Base-by-base conservation (phyloP, 352 stramenopile genomes). In the Blastocystis sp. region DNA sequence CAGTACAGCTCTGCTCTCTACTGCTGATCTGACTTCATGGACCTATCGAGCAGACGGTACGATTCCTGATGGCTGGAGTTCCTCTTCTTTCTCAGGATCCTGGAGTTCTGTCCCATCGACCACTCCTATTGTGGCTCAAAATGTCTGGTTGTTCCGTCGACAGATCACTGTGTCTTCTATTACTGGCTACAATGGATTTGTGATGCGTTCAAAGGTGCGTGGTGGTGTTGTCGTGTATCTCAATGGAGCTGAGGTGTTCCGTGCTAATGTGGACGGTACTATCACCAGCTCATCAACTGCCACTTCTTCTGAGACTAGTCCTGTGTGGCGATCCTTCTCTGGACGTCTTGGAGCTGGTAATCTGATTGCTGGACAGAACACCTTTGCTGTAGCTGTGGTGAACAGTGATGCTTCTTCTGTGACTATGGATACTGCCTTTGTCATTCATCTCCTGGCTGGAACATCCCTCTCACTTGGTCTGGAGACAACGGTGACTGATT, bases 221-320 rank as follows among this genome's bases (percentile, higher is more conserved):
- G 75, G 46, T 6, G 75, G 75, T 86, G 29, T 86, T 11, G 54
- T 86, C 0, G 56, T 86, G 29, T 86, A 86, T 19, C 1, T 86
- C 54, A 86, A 86, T n/a, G 75, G 75, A 16, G 11, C 12, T 5
- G 75, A 86, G 16, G 57, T 86, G 21, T 58, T 77, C 39, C 57
- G 75, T 19, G 42, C 75, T 7, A 80, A 80, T 29, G 69, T 80
- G 43, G 24, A 80, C 7, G 69, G 69, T 35, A 35, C 43, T 6
- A 19, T 80, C 14, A 80, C 43, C 14, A 6, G 6, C 2, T 12
- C 69, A 12, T 59, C 35, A 46, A 80, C 69, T 9, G 43, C 35
- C 7, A 80, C 69, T 0, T 24, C 59, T 37, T n/a, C 59, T 12
- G 49, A 57, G 49, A 42, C 46, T 39, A 32, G 54, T 32, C 27